Evolutionary conservation across 1,139 yeast genomes (phyloP).

Genomic region (Candida anutae): DNA sequence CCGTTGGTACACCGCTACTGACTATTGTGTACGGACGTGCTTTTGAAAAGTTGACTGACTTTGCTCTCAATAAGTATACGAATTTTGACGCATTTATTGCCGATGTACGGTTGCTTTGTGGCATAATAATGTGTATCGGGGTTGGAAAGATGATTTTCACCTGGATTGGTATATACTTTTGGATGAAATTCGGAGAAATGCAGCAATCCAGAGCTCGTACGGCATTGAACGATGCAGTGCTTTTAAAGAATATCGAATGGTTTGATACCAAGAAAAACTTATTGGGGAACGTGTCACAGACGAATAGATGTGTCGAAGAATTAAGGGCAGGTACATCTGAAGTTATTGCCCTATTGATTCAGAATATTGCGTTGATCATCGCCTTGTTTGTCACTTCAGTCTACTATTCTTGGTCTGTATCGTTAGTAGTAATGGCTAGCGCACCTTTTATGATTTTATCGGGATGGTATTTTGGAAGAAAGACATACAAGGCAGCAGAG

Average conservation of each 20-base stretch:
- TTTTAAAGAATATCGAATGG: conserved; percentile 43
- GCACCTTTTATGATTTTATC: conserved; percentile 56
- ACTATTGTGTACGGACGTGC: conserved; percentile 62
- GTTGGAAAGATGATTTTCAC: conserved; percentile 41
- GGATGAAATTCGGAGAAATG: conserved; percentile 69
- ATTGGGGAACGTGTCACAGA: conserved; percentile 57
- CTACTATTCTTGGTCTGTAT: conserved; percentile 75
- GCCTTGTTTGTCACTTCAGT: conserved; percentile 63
- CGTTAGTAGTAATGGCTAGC: conserved; percentile 64
- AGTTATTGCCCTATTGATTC: conserved; percentile 49
- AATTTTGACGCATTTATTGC: conserved; percentile 26
- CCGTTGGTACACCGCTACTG: conserved; percentile 53
- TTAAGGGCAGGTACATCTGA: conserved; percentile 64
- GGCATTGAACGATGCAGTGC: conserved; percentile 27
- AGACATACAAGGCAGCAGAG: conserved; percentile 43
- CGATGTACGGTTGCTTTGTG: conserved; percentile 41
- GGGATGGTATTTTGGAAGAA: conserved; percentile 44
- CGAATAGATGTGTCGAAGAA: conserved; percentile 75
- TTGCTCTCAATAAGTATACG: conserved; percentile 20
- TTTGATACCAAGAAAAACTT: conserved; percentile 48
- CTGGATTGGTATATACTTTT: conserved; percentile 50
- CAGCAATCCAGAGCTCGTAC: conserved; percentile 56
- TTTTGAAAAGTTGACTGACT: conserved; percentile 43
- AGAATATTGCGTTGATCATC: conserved; percentile 43
- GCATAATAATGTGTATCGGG: conserved; percentile 52